A percentile compares a stretch with the other conserved stretches of the same genome.
Conservation (phyloP, 495 filamentous ascomycete species). For the Astrothelium subdiscretum region DNA sequence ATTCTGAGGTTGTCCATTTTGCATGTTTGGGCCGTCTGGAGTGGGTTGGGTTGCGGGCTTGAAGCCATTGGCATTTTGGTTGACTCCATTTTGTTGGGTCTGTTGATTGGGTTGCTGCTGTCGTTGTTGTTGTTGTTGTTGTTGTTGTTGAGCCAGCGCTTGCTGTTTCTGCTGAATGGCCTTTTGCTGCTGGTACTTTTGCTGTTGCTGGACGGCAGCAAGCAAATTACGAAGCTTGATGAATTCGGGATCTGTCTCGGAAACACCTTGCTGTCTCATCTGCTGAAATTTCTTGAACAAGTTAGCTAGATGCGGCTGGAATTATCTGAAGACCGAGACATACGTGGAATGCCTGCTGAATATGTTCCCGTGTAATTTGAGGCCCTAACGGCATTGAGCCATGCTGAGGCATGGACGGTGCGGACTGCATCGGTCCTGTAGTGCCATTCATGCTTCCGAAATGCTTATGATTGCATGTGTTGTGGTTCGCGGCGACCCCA, state of each 20-base stretch:
- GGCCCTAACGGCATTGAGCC: constrained; percentile 50
- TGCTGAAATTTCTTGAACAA: constrained; percentile 59
- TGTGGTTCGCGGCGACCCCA: background rate
- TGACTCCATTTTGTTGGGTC: constrained; percentile 21
- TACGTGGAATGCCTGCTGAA: constrained; percentile 1
- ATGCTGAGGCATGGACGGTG: constrained; percentile 50
- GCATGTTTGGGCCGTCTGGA: constrained; percentile 30
- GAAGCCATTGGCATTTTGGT: constrained; percentile 10
- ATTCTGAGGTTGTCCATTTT: constrained; percentile 9
- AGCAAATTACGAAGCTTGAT: constrained; percentile 61
- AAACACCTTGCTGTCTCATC: constrained; percentile 66
- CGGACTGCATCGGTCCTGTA: constrained; percentile 21
- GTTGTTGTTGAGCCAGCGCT: constrained; percentile 25
- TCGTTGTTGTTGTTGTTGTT: constrained; percentile 35
- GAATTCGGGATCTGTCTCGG: constrained; percentile 67
- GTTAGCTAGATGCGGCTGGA: background rate
- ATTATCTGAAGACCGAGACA: background rate
- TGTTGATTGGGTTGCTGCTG: constrained; percentile 37
- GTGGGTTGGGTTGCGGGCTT: constrained; percentile 18
- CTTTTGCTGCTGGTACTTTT: constrained; percentile 41
- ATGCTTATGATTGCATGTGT: background rate
- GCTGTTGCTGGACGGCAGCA: constrained; percentile 51
- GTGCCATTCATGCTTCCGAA: background rate
- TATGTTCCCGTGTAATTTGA: constrained; percentile 32
- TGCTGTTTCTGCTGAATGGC: constrained; percentile 37